Evolutionary conservation across 1,284 basidiomycete species (phyloP).

Genomic region (Cutaneotrichosporon cavernicola): DNA sequence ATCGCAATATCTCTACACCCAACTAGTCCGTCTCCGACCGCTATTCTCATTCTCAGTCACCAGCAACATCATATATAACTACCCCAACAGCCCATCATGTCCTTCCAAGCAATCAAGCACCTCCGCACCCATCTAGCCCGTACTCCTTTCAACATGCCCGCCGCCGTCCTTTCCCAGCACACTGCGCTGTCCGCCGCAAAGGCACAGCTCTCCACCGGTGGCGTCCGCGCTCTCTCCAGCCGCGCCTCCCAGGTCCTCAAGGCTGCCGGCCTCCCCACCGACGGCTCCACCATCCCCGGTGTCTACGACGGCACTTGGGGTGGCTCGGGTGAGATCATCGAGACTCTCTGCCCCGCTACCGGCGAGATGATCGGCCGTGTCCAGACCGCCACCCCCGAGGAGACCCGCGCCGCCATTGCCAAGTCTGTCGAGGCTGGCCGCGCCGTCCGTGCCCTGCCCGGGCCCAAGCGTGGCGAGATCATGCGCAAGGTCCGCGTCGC

Average conservation of each 20-base stretch:
- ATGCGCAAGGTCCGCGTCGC: conserved; percentile 82
- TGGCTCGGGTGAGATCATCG: conserved; percentile 39
- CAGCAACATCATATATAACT: conserved; percentile 5
- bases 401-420: conserved; percentile 32
- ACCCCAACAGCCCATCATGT: neutral
- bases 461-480: conserved; percentile 82
- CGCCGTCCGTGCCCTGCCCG: conserved; percentile 72
- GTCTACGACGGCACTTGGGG: conserved; percentile 48
- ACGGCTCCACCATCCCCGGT: conserved; percentile 33
- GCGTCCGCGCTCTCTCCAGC: conserved; percentile 35
- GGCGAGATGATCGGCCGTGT: conserved; percentile 46
- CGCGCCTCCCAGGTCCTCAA: conserved; percentile 38
- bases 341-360: conserved; percentile 45
- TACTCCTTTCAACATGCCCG: conserved; percentile 7
- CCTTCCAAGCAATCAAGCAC: conserved; percentile 10
- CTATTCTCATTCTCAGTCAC: conserved; percentile 2
- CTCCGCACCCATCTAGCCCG: conserved; percentile 8
- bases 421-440: conserved; percentile 60
- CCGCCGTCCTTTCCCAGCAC: conserved; percentile 9
- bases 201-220: conserved; percentile 5
- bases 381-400: conserved; percentile 36
- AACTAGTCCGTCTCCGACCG: neutral
- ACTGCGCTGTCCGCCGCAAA: conserved; percentile 6
- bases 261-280: conserved; percentile 38
- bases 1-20: conserved; percentile 2